Conservation (phyloP, 768 basidiomycete genomes). For the Hygrocybe punicea region DNA sequence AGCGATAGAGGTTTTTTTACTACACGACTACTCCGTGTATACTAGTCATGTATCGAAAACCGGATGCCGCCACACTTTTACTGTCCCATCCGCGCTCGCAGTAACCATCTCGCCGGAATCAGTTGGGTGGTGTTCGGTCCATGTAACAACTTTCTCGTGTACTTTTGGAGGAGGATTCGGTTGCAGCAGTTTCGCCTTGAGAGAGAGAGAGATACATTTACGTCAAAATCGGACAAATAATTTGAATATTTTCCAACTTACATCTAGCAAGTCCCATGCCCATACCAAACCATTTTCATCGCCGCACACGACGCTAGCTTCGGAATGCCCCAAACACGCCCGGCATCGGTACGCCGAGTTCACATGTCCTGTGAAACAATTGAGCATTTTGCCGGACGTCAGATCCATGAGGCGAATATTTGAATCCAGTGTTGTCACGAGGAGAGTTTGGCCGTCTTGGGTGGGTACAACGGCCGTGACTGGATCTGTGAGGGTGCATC, state of each 20-base stretch:
- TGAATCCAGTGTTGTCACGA: constrained; percentile 82
- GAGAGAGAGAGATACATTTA: constrained; percentile 9
- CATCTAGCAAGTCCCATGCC: constrained; percentile 92
- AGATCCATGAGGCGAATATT: constrained; percentile 84
- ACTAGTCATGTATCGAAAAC: constrained; percentile 11
- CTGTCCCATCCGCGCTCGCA: constrained; percentile 85
- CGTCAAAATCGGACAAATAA: constrained; percentile 1
- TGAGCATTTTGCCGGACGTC: constrained; percentile 75
- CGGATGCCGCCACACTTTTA: constrained; percentile 79
- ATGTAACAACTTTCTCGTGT: constrained; percentile 83
- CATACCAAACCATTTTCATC: constrained; percentile 88
- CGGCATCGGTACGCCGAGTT: constrained; percentile 76
- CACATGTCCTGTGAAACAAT: constrained; percentile 76
- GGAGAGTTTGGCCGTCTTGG: constrained; percentile 71
- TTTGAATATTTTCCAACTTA: constrained; percentile 41
- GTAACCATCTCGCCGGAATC: constrained; percentile 83
- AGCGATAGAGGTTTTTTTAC: constrained; percentile 29
- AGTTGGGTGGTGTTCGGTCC: constrained; percentile 86
- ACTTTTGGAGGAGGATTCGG: constrained; percentile 73
- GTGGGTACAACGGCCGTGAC: constrained; percentile 82
- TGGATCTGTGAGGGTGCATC: constrained; percentile 53
- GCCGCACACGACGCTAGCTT: constrained; percentile 78
- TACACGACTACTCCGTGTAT: not conserved
- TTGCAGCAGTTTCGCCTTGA: constrained; percentile 64
- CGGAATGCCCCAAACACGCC: constrained; percentile 78